A percentile compares a stretch with the other conserved stretches of the same genome.
Conservation (phyloP, 208 protist species). For the Leishmania mexicana region DNA sequence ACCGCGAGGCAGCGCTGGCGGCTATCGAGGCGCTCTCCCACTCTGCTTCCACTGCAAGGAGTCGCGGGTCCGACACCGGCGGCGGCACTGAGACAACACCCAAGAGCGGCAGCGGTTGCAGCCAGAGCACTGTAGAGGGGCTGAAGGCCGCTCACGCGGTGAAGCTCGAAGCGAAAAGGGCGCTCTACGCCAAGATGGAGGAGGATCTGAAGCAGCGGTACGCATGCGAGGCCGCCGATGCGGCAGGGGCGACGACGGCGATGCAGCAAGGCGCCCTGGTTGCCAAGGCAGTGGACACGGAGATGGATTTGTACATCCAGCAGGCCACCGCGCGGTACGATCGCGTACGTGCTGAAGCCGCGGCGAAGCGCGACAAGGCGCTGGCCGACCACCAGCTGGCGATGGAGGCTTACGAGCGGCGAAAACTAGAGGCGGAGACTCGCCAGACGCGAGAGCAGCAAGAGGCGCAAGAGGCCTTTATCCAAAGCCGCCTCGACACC, state of each 20-base stretch:
- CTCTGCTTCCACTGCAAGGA: conserved; percentile 5
- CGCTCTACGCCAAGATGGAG: conserved; percentile 44
- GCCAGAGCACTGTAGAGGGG: conserved; percentile 7
- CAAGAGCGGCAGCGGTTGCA: background rate
- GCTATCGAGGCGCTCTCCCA: conserved; percentile 1
- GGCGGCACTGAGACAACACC: background rate
- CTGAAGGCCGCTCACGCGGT: conserved; percentile 39
- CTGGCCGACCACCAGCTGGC: conserved; percentile 43
- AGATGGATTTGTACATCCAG: conserved; percentile 48
- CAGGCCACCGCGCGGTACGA: conserved; percentile 48
- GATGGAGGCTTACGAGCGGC: conserved; percentile 45
- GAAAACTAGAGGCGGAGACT: conserved; percentile 32
- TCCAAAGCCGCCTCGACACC: conserved; percentile 35
- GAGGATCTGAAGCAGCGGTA: conserved; percentile 46
- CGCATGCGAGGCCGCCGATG: conserved; percentile 30
- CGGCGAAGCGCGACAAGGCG: conserved; percentile 55
- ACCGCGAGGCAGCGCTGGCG: conserved; percentile 24
- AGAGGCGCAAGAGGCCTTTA: conserved; percentile 45
- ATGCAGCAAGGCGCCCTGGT: conserved; percentile 38
- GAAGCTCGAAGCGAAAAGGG: conserved; percentile 24
- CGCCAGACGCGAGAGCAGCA: conserved; percentile 36
- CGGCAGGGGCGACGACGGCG: conserved; percentile 22
- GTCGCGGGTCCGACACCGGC: background rate
- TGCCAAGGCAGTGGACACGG: conserved; percentile 51
- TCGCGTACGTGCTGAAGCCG: conserved; percentile 41